Evolutionary conservation across 2,329 filamentous ascomycete species (phyloP), one percentile per base, ranked within the genome.

Genomic region (Fragosphaeria purpurea): DNA sequence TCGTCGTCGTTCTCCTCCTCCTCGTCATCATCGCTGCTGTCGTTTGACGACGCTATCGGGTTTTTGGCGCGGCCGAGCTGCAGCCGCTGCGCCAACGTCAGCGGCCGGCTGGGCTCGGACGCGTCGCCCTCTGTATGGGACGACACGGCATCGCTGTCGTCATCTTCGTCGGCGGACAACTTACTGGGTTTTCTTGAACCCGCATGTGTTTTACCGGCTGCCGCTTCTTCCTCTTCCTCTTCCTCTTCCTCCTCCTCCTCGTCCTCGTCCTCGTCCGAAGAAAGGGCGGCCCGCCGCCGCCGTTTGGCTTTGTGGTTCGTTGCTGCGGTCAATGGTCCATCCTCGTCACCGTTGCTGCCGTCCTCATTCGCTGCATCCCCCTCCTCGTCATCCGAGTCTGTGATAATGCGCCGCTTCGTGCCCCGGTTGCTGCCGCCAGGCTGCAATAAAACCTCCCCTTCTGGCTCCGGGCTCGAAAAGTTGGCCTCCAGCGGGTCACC

Each of bases 371-470:
- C 22, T 22, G 22, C 22, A 2, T 37, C 50, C 5, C 46, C 45
- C 11, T 50, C 51, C 2, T 53, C 54, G 12, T 55, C 55, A 13
- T 56, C 55, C 10, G 53, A 53, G 39, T 57, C 55, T 1, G 43
- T 34, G 11, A 57, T 22, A 5, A 55, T 32, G 1, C 50, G 53
- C 31, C 55, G 55, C 9, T 46, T 54, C 34, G 38, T 52, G 7
- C 48, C 39, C n/a, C 50, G 54, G 9, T 8, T 13, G 8, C 9
- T 30, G 13, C 11, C 31, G 35, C 43, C 7, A 2, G 7, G 22
- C 35, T 41, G n/a, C 9, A 5, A 33, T 37, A 32, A 4, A 5
- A 35, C 41, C 12, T 31, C 13, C 4, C 10, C 38, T 30, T 52
- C 52, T 2, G 50, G 38, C 42, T 47, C 39, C 1, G 53, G 51